Percentiles rank a stretch among this genome's conserved stretches.
Conservation (phyloP, 768 basidiomycete genomes). For the Ephemerocybe angulata region DNA sequence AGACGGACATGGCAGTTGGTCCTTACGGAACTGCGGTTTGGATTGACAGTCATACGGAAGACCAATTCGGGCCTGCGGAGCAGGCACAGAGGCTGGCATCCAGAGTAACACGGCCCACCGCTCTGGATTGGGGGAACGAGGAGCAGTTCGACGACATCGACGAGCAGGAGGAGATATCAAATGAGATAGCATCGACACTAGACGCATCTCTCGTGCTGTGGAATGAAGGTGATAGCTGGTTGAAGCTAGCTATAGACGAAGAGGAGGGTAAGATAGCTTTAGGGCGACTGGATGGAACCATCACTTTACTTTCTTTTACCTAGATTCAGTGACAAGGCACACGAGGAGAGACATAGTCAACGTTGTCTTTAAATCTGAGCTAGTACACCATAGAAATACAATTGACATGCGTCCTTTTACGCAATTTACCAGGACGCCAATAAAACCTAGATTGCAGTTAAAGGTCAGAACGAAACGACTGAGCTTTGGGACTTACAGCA, state of each 20-base stretch:
- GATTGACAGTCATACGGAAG: constrained; percentile 61
- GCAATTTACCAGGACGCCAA: constrained; percentile 41
- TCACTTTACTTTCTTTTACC: constrained; percentile 50
- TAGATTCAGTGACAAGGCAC: too few species aligned
- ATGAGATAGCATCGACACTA: constrained; percentile 24
- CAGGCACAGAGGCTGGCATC: constrained; percentile 56
- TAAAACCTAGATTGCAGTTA: constrained; percentile 40
- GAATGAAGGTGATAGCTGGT: constrained; percentile 49
- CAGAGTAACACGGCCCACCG: constrained; percentile 3
- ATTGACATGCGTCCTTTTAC: background rate
- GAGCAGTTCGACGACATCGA: constrained; percentile 21
- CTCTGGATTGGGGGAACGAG: background rate
- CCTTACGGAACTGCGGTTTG: constrained; percentile 60
- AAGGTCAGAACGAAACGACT: background rate
- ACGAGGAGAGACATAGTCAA: too few species aligned
- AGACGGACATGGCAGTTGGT: constrained; percentile 52
- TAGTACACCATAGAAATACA: background rate
- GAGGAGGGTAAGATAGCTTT: constrained; percentile 44
- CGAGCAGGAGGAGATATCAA: constrained; percentile 15
- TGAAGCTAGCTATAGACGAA: constrained; percentile 43
- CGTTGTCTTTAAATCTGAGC: background rate
- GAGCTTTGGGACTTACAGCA: constrained; percentile 52
- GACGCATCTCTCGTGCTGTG: constrained; percentile 43
- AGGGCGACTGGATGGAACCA: constrained; percentile 42
- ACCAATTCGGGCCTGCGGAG: constrained; percentile 40